A percentile compares a stretch with the other conserved stretches of the same genome.
phyloP scores from a whole-genome alignment of 2,329 filamentous ascomycete genomes.

The Colletotrichum spaethianum region DNA sequence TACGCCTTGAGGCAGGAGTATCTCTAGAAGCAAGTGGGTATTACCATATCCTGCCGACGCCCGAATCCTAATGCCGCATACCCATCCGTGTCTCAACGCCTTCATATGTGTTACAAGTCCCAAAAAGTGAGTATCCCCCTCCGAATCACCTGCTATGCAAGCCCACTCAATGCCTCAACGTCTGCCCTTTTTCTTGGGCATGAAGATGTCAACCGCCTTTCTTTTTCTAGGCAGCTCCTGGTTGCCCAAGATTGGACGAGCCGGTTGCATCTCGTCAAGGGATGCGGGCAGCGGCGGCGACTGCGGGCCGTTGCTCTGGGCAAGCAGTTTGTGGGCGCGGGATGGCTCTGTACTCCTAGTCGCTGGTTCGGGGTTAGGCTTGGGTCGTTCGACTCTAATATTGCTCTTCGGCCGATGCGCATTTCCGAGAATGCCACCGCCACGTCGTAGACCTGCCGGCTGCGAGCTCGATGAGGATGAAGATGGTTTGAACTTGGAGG shows the following conservation, averaged over 20 bases:
- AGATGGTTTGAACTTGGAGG: background rate
- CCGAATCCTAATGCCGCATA: background rate
- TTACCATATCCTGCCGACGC: conserved; percentile 28
- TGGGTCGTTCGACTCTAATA: conserved; percentile 33
- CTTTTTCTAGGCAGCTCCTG: conserved; percentile 53
- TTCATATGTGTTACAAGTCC: background rate
- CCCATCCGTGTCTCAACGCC: conserved; percentile 16
- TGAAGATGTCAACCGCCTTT: conserved; percentile 65
- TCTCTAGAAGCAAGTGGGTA: conserved; percentile 29
- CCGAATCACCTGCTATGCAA: background rate
- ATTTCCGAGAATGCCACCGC: conserved; percentile 33
- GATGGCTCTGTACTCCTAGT: background rate
- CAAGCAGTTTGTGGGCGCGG: conserved; percentile 15
- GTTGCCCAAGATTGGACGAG: conserved; percentile 18
- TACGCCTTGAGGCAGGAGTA: background rate
- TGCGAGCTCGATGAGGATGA: conserved; percentile 3
- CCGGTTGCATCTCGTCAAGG: conserved; percentile 28
- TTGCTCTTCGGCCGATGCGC: conserved; percentile 33
- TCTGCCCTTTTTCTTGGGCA: conserved; percentile 60
- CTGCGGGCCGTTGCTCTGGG: conserved; percentile 15
- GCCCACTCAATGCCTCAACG: background rate
- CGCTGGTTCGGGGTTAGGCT: conserved; percentile 9
- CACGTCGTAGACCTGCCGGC: conserved; percentile 20
- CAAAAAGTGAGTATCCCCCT: background rate
- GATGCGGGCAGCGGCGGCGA: conserved; percentile 44